phyloP scores from a whole-genome alignment of 2,329 filamentous ascomycete species.

The Aspergillus texensis region DNA sequence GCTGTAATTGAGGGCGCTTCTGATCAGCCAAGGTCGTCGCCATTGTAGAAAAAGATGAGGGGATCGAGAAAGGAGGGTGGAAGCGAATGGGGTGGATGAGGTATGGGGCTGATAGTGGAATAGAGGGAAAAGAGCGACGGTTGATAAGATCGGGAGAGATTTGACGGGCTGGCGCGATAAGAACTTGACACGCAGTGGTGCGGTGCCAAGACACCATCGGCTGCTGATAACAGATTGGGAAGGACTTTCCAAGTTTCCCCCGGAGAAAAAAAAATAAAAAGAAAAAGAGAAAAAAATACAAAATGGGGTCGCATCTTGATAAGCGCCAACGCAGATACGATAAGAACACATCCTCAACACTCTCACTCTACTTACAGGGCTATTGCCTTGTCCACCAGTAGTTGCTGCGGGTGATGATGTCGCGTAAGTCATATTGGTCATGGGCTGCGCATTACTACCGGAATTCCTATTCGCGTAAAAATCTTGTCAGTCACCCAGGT shows the following conservation, averaged over 20 bases:
- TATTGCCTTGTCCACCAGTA: constrained; percentile 62
- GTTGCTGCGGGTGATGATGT: constrained; percentile 68
- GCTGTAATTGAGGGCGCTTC: constrained; percentile 70
- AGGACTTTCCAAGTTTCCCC: not conserved
- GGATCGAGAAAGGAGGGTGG: constrained; percentile 24
- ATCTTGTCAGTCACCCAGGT: constrained; percentile 26
- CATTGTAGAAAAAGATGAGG: constrained; percentile 35
- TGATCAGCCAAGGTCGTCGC: constrained; percentile 53
- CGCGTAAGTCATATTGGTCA: constrained; percentile 63
- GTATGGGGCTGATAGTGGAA: constrained; percentile 24
- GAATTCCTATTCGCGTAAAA: constrained; percentile 33
- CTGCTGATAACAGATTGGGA: constrained; percentile 35
- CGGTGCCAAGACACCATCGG: constrained; percentile 39
- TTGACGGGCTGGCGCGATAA: constrained; percentile 50
- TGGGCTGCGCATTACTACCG: constrained; percentile 51
- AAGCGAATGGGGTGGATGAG: constrained; percentile 23
- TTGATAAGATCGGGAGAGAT: constrained; percentile 47
- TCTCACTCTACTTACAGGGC: constrained; percentile 41
- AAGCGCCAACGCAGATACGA: constrained; percentile 11
- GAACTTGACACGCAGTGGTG: constrained; percentile 45
- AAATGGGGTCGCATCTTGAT: constrained; percentile 11
- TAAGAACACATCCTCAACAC: constrained; percentile 2
- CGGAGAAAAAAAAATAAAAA: constrained; percentile 16
- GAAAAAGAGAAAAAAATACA: constrained; percentile 27
- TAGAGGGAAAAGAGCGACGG: constrained; percentile 34